phyloP scores from a whole-genome alignment of 345 rosid species.

The Streptanthus diversifolius region DNA sequence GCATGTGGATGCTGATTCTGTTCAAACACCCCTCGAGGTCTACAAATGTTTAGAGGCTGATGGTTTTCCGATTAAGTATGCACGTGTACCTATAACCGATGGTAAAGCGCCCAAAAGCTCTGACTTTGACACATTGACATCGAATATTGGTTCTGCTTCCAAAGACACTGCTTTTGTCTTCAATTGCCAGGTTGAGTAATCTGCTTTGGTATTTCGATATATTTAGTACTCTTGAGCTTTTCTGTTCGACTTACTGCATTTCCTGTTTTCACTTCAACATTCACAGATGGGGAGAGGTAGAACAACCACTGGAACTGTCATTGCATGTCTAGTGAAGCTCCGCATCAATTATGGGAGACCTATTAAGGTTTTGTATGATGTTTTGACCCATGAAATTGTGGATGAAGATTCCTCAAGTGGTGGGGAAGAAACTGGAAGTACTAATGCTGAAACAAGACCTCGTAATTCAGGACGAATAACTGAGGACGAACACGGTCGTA shows the following conservation, averaged over 20 bases:
- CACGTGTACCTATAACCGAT: constrained; percentile 95
- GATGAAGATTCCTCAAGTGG: constrained; percentile 86
- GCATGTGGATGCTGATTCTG: constrained; percentile 60
- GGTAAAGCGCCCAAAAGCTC: constrained; percentile 99
- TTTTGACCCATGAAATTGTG: constrained; percentile 53
- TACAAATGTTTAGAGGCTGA: constrained; percentile 77
- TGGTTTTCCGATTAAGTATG: constrained; percentile 83
- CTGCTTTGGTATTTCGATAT: constrained; percentile 7
- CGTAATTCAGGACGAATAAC: constrained; percentile 32
- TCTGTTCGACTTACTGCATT: neutral
- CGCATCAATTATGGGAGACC: constrained; percentile 87
- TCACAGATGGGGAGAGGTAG: constrained; percentile 98
- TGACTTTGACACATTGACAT: constrained; percentile 73
- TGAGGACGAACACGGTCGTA: constrained; percentile 49
- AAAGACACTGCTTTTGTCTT: constrained; percentile 87
- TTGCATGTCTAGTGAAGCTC: constrained; percentile 94
- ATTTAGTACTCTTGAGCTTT: neutral
- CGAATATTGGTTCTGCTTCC: constrained; percentile 84
- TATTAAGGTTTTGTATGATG: constrained; percentile 56
- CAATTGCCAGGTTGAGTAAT: constrained; percentile 82
- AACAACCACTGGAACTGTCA: constrained; percentile 98
- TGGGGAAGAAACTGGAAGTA: constrained; percentile 78
- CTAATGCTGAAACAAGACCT: constrained; percentile 37
- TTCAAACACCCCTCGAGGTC: constrained; percentile 93
- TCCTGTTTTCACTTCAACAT: constrained; percentile 12